Evolutionary conservation across 306 rosid genomes (phyloP), one percentile per base, ranked within the genome.

Genomic region (cucumber (Cucumis sativus)): DNA sequence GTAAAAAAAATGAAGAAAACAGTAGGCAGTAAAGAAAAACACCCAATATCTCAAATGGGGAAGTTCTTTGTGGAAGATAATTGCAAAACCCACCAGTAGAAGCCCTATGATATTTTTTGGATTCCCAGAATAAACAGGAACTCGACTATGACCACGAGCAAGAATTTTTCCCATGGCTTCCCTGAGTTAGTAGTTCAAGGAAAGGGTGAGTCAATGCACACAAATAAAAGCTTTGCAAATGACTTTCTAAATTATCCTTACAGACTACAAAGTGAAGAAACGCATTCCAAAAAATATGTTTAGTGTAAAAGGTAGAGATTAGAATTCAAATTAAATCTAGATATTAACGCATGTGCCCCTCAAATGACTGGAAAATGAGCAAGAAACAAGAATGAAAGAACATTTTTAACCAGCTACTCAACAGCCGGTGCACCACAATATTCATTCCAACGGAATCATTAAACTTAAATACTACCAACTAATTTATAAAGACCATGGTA

Each of bases 141-240:
- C 97, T 73, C 99, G 88, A 83, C 99, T 96, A 78, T 96, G 99
- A 63, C 99, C 99, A 0, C 98, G 96, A 33, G 97, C 99, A 78
- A 96, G 92, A 83, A 96, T 15, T 91, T 92, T 92, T 37, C 98
- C 99, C 98, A 92, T 96, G 60, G 99, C 99, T 72, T 96, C 98
- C 99, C 99, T 96, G 80, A 67, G 86, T 73, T 74, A 79, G 62
- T 64, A 28, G 56, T 60, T 65, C 28, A 13, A 41, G 21, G 18
- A 23, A 78, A 45, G 30, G 71, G 39, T 25, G 58, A 68, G 45
- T 21, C 20, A 33, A 15, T 28, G 67, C 67, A 62, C 35, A 30
- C 69, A 63, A 49, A 25, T 23, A 71, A 33, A 47, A 71, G 10
- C 77, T 51, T 49, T 16, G 21, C 13, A 28, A 33, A 23, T 28